Evolutionary conservation across 495 filamentous ascomycete species (phyloP).

Genomic region (Talaromyces liani): DNA sequence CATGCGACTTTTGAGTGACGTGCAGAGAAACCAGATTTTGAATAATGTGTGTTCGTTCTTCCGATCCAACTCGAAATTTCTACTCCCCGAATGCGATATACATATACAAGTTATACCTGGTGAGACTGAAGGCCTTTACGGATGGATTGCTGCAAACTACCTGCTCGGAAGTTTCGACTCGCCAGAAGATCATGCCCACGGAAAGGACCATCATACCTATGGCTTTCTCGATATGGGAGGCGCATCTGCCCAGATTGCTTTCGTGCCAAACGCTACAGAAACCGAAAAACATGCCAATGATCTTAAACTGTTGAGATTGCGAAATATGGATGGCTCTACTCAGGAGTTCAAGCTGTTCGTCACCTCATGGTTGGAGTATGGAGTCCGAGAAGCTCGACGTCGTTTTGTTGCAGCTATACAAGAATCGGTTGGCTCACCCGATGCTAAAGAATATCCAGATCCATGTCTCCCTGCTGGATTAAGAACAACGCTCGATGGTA

Average conservation of each 20-base stretch:
- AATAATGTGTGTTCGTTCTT: slow-evolving; percentile 79
- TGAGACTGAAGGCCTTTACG: slow-evolving; percentile 95
- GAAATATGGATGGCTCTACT: slow-evolving; percentile 67
- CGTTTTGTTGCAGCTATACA: slow-evolving; percentile 70
- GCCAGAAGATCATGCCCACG: slow-evolving; percentile 65
- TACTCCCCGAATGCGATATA: slow-evolving; percentile 78
- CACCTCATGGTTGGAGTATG: slow-evolving; percentile 94
- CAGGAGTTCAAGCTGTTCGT: slow-evolving; percentile 86
- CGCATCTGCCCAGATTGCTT: slow-evolving; percentile 94
- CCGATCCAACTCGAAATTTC: slow-evolving; percentile 69
- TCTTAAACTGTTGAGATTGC: slow-evolving; percentile 74
- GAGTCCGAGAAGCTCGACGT: slow-evolving; percentile 81
- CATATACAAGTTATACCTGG: slow-evolving; percentile 95
- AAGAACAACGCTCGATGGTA: slow-evolving; percentile 54
- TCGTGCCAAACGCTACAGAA: slow-evolving; percentile 90
- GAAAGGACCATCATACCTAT: slow-evolving; percentile 90
- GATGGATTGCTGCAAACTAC: slow-evolving; percentile 99
- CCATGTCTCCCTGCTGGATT: slow-evolving; percentile 83
- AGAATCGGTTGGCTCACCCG: slow-evolving; percentile 44
- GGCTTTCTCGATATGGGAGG: slow-evolving; percentile 98
- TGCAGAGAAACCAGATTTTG: slow-evolving; percentile 63
- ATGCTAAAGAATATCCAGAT: slow-evolving; percentile 67
- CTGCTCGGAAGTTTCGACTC: slow-evolving; percentile 85
- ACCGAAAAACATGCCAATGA: slow-evolving; percentile 85
- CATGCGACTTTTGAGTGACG: slow-evolving; percentile 77